A percentile compares a stretch with the other conserved stretches of the same genome.
phyloP scores from a whole-genome alignment of 2,329 filamentous ascomycete species.

The Diaporthe sp. region DNA sequence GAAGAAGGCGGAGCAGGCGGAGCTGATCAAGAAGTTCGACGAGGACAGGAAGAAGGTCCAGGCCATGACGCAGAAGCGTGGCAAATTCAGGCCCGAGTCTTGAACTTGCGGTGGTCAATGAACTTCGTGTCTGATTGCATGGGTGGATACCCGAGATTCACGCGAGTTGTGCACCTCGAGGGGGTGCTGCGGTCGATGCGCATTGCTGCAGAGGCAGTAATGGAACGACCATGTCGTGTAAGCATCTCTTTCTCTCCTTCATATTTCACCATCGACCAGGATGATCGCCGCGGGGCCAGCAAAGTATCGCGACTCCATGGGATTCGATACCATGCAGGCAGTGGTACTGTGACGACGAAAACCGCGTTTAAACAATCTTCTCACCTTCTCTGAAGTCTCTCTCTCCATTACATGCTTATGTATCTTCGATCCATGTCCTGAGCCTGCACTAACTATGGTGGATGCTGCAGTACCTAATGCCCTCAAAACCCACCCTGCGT shows the following conservation, averaged over 20 bases:
- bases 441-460: not conserved
- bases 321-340: constrained; percentile 45
- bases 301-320: constrained; percentile 45
- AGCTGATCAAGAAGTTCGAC: constrained; percentile 79
- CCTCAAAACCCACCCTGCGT: not conserved
- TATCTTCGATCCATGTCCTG: too few relatives aligned
- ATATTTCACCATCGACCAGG: constrained; percentile 42
- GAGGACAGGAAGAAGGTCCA: constrained; percentile 80
- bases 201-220: not conserved
- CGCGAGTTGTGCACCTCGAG: not conserved
- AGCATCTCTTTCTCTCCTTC: constrained; percentile 20
- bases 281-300: constrained; percentile 57
- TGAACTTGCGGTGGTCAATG: constrained; percentile 44
- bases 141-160: not conserved
- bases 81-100: constrained; percentile 68
- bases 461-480: not conserved
- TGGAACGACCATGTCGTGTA: not conserved
- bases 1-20: constrained; percentile 79
- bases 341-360: constrained; percentile 60
- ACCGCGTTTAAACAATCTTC: constrained; percentile 58
- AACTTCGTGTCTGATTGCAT: not conserved
- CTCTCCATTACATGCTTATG: too few relatives aligned
- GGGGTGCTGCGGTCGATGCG: not conserved
- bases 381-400: constrained; percentile 46
- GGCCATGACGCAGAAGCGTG: constrained; percentile 76